phyloP scores from a whole-genome alignment of 495 filamentous ascomycete genomes.

The Apiosordaria backusii region DNA sequence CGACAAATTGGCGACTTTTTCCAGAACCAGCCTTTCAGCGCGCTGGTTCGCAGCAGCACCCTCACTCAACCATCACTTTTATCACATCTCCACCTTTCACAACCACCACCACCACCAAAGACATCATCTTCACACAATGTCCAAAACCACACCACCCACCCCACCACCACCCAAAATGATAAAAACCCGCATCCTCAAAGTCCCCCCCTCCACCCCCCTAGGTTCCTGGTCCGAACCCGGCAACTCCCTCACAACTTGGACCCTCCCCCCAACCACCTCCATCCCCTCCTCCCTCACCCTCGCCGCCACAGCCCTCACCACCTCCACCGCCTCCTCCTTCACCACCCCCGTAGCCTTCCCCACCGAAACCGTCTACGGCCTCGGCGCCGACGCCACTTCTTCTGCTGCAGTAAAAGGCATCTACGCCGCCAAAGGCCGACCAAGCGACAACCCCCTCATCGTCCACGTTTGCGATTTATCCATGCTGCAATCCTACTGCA shows the following conservation, averaged over 20 bases:
- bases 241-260: conserved; percentile 10
- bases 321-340: conserved; percentile 53
- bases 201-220: conserved; percentile 23
- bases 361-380: conserved; percentile 96
- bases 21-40: conserved; percentile 10
- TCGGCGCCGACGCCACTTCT: conserved; percentile 86
- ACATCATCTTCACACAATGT: not conserved
- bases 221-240: conserved; percentile 21
- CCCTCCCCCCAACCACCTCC: conserved; percentile 8
- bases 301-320: conserved; percentile 60
- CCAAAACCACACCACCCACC: conserved; percentile 16
- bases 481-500: conserved; percentile 64
- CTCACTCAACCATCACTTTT: conserved; percentile 4
- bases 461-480: conserved; percentile 79
- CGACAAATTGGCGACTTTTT: conserved; percentile 20
- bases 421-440: conserved; percentile 83
- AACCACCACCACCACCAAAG: not conserved
- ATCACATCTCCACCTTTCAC: not conserved
- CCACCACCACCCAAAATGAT: conserved; percentile 24
- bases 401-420: conserved; percentile 79
- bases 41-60: conserved; percentile 26
- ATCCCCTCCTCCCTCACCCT: conserved; percentile 41
- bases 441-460: conserved; percentile 93
- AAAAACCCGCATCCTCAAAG: conserved; percentile 34
- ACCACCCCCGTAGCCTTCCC: conserved; percentile 87